A percentile compares a stretch with the other conserved stretches of the same genome.
Conservation (phyloP, 1,284 basidiomycete genomes). For the Rhodotorula sp. region DNA sequence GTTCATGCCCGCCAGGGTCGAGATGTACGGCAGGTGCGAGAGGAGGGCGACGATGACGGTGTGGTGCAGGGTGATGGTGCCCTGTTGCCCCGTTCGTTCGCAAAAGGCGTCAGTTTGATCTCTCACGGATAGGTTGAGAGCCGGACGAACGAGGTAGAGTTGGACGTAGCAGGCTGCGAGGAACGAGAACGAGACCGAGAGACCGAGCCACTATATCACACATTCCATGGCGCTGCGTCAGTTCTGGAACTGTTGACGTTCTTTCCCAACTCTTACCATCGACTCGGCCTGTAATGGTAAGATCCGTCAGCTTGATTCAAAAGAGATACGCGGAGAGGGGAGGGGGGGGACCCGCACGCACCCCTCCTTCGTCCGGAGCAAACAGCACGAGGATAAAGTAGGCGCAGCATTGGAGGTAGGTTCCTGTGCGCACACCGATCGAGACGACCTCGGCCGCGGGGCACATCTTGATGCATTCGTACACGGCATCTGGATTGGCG, state of each 20-base stretch:
- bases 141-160: constrained; percentile 20
- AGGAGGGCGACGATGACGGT: constrained; percentile 28
- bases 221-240: constrained; percentile 1
- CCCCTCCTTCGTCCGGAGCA: constrained; percentile 35
- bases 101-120: fast-evolving
- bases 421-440: constrained; percentile 26
- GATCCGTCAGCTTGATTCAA: too few species aligned
- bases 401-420: constrained; percentile 27
- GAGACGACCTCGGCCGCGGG: constrained; percentile 20
- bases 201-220: constrained; percentile 19
- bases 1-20: constrained; percentile 28
- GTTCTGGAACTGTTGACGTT: neutral
- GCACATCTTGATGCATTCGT: constrained; percentile 24
- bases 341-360: neutral
- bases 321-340: too few species aligned
- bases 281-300: neutral
- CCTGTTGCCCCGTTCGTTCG: neutral
- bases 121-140: too few species aligned
- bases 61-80: constrained; percentile 32
- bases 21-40: constrained; percentile 28
- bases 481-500: constrained; percentile 26
- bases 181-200: constrained; percentile 32
- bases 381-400: constrained; percentile 32
- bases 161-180: constrained; percentile 20
- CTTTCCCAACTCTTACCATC: neutral